Evolutionary conservation across 83 land plant species (phyloP), one percentile per base, ranked within the genome.

Genomic region (Diphasiastrum complanatum): DNA sequence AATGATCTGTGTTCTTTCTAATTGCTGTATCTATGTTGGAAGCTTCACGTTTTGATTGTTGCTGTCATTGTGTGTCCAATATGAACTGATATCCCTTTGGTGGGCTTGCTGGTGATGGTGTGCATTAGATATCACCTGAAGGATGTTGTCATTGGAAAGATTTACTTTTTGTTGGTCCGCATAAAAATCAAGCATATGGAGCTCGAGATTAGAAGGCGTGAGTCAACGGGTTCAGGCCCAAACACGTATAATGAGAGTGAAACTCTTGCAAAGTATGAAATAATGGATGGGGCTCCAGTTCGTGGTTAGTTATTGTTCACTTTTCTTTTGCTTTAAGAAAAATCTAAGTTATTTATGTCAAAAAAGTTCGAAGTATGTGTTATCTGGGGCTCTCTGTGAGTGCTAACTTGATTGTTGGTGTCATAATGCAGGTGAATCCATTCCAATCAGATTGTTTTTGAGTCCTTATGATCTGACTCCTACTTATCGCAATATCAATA

Each of bases 241-340:
- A 92, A 88, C 51, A 88, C 91, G n/a, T 84, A 88, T 76, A 95
- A 90, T 47, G 98, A 92, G 75, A 88, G 87, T 35, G 96, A 88
- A 69, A 92, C 98, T 18, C 82, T 92, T 43, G 96, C 96, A 23
- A 92, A 92, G 49, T 92, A 78, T 70, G 98, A 92, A 62, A 58
- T 92, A 62, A 88, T 92, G 98, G 98, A 92, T 79, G 98, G 98
- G 66, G 98, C 98, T 61, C 98, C 98, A 56, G 97, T 88, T 5
- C 78, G 95, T 66, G 95, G 97, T 91, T 69, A 35, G 28, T 51
- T 72, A 2, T 29, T 6, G 20, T 3, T 29, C 62, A 20, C 16
- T 10, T 52, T 23, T 51, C 19, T 14, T 20, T 49, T 20, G 10
- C 22, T 52, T 61, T 50, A 6, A 12, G 18, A 20, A 53, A 56